phyloP scores from a whole-genome alignment of 176 grass and related monocot species.

The Cocos nucifera region DNA sequence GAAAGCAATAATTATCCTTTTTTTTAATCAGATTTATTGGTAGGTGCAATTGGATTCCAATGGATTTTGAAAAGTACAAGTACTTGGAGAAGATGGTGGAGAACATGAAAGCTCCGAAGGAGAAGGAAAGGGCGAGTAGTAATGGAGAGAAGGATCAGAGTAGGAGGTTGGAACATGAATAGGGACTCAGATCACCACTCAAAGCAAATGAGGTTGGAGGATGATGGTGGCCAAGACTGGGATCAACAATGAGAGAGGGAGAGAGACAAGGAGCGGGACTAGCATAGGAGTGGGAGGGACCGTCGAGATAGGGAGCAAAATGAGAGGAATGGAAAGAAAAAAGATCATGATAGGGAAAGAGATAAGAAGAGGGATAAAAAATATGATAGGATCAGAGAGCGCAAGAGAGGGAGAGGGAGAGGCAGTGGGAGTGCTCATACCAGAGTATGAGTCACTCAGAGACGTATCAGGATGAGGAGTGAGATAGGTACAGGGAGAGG shows the following conservation, averaged over 20 bases:
- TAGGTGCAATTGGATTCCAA: slow-evolving; percentile 3
- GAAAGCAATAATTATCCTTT: too few species aligned
- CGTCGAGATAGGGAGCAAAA: slow-evolving; percentile 15
- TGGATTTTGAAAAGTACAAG: slow-evolving; percentile 99
- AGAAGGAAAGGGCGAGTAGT: slow-evolving; percentile 32
- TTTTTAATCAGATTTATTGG: too few species aligned
- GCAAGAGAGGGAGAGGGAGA: slow-evolving; percentile 15
- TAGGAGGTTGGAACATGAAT: too few species aligned
- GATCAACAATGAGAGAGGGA: slow-evolving; percentile 19
- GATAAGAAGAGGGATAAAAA: slow-evolving; percentile 33
- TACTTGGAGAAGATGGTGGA: slow-evolving; percentile 93
- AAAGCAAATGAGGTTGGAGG: slow-evolving; percentile 55
- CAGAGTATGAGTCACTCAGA: slow-evolving; percentile 68
- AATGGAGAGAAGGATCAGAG: slow-evolving; percentile 38
- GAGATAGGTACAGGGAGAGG: slow-evolving; percentile 37
- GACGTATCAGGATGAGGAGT: slow-evolving; percentile 42
- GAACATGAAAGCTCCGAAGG: slow-evolving; percentile 6
- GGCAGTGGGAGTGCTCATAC: background rate
- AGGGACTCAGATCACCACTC: slow-evolving; percentile 44
- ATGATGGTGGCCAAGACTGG: slow-evolving; percentile 31
- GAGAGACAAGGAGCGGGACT: background rate
- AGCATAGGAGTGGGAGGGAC: slow-evolving; percentile 39
- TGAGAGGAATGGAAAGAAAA: slow-evolving; percentile 5
- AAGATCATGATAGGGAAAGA: slow-evolving; percentile 41
- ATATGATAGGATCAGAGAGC: slow-evolving; percentile 25